Evolutionary conservation across 441 rosid species (phyloP).

Genomic region (Brassica balearica): DNA sequence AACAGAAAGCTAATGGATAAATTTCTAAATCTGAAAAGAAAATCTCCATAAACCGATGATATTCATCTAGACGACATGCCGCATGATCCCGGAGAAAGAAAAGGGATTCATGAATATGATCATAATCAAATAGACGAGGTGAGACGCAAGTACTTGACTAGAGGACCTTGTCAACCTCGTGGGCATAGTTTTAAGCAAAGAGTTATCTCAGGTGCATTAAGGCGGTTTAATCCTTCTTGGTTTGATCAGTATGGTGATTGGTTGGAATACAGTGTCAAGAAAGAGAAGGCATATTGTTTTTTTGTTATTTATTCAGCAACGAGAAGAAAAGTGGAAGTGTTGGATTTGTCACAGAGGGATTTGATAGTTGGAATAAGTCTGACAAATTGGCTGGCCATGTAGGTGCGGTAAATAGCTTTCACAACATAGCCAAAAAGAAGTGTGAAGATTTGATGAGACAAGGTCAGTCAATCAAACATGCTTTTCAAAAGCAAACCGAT

Average conservation of each 20-base stretch:
- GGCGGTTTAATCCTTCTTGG: neutral
- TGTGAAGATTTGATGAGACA: too few relatives aligned
- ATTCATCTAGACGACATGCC: neutral
- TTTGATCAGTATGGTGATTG: constrained; percentile 15
- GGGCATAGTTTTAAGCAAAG: neutral
- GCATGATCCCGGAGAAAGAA: neutral
- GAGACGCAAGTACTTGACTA: neutral
- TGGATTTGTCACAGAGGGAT: neutral
- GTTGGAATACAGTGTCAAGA: neutral
- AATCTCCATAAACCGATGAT: too few relatives aligned
- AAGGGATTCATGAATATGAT: neutral
- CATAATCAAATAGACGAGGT: neutral
- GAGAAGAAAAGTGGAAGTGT: neutral
- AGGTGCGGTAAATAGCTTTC: too few relatives aligned
- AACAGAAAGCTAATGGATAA: neutral
- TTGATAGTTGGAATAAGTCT: neutral
- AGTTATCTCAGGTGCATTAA: neutral
- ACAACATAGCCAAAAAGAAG: too few relatives aligned
- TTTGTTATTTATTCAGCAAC: neutral
- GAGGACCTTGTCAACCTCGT: neutral
- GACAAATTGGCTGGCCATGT: too few relatives aligned
- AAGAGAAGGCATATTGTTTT: neutral
- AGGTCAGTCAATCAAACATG: too few relatives aligned
- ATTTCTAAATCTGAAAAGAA: too few relatives aligned
- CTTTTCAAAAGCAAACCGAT: too few relatives aligned